These are phyloP conservation scores for Trichosporon ovoides DNA, from an alignment of 1,284 basidiomycete species.

Conservation along the genomic window DNA sequence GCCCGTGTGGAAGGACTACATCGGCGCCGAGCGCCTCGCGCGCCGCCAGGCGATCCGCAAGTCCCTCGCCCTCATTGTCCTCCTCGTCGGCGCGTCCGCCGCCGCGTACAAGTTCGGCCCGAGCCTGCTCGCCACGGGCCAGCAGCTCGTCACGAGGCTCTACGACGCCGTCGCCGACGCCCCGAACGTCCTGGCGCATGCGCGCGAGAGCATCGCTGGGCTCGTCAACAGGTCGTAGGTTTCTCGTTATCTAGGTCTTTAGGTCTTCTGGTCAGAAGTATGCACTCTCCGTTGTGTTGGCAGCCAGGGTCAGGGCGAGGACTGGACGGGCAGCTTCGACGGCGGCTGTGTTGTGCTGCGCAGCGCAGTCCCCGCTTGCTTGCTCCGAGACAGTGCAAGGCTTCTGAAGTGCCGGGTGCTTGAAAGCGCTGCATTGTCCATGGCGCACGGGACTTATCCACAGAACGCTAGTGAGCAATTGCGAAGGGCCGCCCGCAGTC, in stretches of 20 bases:
- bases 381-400: too few species aligned
- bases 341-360: too few species aligned
- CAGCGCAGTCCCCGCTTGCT: too few species aligned
- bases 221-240: not conserved
- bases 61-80: not conserved
- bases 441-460: too few species aligned
- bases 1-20: slow-evolving; percentile 14
- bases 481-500: not conserved
- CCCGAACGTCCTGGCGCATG: not conserved
- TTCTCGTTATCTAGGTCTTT: not conserved
- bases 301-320: too few species aligned
- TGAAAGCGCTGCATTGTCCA: too few species aligned
- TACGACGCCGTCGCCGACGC: not conserved
- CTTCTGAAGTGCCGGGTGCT: too few species aligned
- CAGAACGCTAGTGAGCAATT: too few species aligned
- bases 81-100: not conserved
- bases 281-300: not conserved
- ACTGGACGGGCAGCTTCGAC: too few species aligned
- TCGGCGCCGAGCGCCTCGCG: slow-evolving; percentile 10
- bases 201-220: not conserved
- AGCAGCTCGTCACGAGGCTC: not conserved
- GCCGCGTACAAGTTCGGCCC: not conserved
- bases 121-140: not conserved
- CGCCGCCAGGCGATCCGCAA: slow-evolving; percentile 2
- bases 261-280: not conserved